phyloP scores from a whole-genome alignment of 495 filamentous ascomycete genomes.

The Hyaloscypha finlandica region DNA sequence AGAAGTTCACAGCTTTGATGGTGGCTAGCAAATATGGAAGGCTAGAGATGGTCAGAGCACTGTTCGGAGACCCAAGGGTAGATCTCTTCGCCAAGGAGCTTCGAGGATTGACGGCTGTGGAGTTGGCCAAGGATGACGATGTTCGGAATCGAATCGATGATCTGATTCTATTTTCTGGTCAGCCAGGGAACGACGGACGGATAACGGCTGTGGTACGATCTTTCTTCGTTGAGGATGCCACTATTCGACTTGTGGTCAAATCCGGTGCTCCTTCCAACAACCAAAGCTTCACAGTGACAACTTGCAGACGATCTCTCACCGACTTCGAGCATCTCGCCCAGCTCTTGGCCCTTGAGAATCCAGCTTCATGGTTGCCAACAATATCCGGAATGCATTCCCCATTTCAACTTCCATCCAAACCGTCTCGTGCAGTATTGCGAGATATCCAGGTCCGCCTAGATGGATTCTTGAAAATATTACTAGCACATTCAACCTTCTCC shows the following conservation, averaged over 20 bases:
- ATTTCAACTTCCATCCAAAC: slow-evolving; percentile 89
- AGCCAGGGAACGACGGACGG: slow-evolving; percentile 70
- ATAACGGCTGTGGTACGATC: slow-evolving; percentile 95
- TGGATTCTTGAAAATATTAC: slow-evolving; percentile 79
- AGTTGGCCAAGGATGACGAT: slow-evolving; percentile 97
- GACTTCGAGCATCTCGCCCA: slow-evolving; percentile 92
- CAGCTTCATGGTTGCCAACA: slow-evolving; percentile 89
- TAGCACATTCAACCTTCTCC: slow-evolving; percentile 89
- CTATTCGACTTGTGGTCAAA: slow-evolving; percentile 89
- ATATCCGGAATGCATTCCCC: slow-evolving; percentile 79
- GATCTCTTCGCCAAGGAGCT: slow-evolving; percentile 83
- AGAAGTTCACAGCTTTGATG: slow-evolving; percentile 94
- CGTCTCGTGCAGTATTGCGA: slow-evolving; percentile 81
- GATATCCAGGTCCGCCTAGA: slow-evolving; percentile 88
- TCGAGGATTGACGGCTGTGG: slow-evolving; percentile 90
- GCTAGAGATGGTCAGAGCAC: slow-evolving; percentile 84
- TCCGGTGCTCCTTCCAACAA: slow-evolving; percentile 72
- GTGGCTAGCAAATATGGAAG: slow-evolving; percentile 98
- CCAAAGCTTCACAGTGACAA: slow-evolving; percentile 86
- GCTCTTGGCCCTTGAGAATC: slow-evolving; percentile 88
- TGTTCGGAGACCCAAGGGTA: slow-evolving; percentile 86
- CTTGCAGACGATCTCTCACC: slow-evolving; percentile 81
- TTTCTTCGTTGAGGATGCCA: slow-evolving; percentile 96
- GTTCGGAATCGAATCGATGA: slow-evolving; percentile 96
- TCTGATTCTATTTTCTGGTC: slow-evolving; percentile 77